Base-by-base conservation (phyloP, 2,329 filamentous ascomycete species). In the Furcasterigmium sp. region DNA sequence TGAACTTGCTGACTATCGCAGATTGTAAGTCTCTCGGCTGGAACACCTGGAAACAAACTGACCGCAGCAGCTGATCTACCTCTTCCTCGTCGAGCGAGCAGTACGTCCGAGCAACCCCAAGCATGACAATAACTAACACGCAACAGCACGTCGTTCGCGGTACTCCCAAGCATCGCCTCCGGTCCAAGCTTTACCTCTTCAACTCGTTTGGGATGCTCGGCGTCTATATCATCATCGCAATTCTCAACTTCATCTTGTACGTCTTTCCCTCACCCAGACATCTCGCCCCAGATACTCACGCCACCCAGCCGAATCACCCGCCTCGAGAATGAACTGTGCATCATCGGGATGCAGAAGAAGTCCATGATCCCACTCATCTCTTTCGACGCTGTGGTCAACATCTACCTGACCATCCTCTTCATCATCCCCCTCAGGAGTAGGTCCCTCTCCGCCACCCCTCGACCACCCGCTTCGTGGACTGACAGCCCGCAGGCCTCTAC, bases 81-180 rank as follows among this genome's bases (percentile, higher is more conserved):
- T 79, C 20, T 84, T 84, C 54, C 63, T 84, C 3, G 78, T 81
- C 1, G 81, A 84, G 56, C 80, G 80, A 59, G 78, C 75, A 35
- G 77, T 79, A 60, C 56, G 70, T 61, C 4, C 11, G 18, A 15
- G 3, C 7, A 11, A 14, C 17, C 6, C 3, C 9, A 35, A 15
- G 17, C 13, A 25, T 37, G 46, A 21, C 41, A 40, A 48, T 54
- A 13, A 52, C 46, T 42, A 23, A 25, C 19, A 11, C 10, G 5
- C 2, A 10, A 4, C 35, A 79, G 72, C 75, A 78, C 50, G 78
- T 83, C 38, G 76, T 84, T 41, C 70, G 76, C 39, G 72, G 73
- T 21, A 68, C 66, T 11, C 60, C 64, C n/a, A 74, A 71, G 41
- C 60, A 63, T 6, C 68, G 80, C n/a, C 51, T 75, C 17, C 69